Base-by-base conservation (phyloP, 1,284 basidiomycete species). In the Macrocybe sp. region DNA sequence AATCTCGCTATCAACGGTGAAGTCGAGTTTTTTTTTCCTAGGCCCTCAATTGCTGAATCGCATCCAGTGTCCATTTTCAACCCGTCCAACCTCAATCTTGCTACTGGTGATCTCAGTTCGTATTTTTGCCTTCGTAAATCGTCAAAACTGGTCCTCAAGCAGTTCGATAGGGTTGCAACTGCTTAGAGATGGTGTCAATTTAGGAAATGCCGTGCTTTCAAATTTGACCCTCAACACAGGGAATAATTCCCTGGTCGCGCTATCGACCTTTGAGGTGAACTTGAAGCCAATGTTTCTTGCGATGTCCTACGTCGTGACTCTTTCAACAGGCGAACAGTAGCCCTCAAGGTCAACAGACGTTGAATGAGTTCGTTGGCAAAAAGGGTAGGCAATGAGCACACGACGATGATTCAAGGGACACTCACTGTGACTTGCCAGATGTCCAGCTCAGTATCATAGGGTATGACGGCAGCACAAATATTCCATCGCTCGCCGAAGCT, bases 291-390 rank as follows among this genome's bases (percentile, higher is more conserved):
- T 4, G 12, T 6, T 35, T 48, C 14, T 32, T 44, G 33, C 35
- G 43, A 40, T 28, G 9, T 28, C 37, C 32, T 41, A 46, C 49
- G 53, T 52, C 12, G 42, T 52, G 34, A 44, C 35, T 2, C 44
- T 56, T 22, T 60, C 12, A 62, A 39, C 50, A 84, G 74, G 75
- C 88, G 7, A 89, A 89, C 59, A 67, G 69, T 31, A 82, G 69
- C 47, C 76, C 80, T 0, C 69, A 82, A 57, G 85, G 85, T 44
- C 59, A 71, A 46, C 71, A 84, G 55, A 88, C 85, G 2, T 68
- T 91, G 35, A 77, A 82, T 53, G 77, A 87, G 38, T 91, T 88
- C 59, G 77, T 89, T 39, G 76, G 79, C n/a, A 72, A 76, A 45
- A 74, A 70, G 55, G 76, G 70, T 76, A 58, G 52, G 52, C 49